Conservation (phyloP, 2,329 filamentous ascomycete species). For the Sclerotinia borealis region DNA sequence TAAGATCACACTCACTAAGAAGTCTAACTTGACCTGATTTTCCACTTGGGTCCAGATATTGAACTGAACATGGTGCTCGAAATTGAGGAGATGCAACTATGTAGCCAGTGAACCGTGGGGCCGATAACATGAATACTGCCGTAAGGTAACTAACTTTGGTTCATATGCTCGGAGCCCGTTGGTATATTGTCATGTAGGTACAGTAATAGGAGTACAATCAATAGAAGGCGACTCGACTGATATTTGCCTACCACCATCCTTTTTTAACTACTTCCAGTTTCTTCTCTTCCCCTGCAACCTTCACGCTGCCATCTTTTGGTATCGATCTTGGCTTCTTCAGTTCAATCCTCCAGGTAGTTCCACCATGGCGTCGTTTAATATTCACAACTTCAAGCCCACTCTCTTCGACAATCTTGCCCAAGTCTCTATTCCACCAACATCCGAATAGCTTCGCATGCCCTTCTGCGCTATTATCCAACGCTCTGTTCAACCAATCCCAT, state of each 20-base stretch:
- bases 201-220: not conserved
- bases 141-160: not conserved
- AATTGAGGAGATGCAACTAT: not conserved
- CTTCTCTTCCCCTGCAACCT: not conserved
- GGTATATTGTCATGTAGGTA: not conserved
- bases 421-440: slow-evolving; percentile 64
- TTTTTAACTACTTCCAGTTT: not conserved
- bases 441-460: slow-evolving; percentile 54
- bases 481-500: slow-evolving; percentile 48
- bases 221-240: not conserved
- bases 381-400: slow-evolving; percentile 53
- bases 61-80: not conserved
- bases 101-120: not conserved
- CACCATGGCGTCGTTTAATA: slow-evolving; percentile 47
- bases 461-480: slow-evolving; percentile 49
- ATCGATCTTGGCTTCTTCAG: slow-evolving; percentile 33
- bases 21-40: not conserved
- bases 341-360: slow-evolving; percentile 55
- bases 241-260: not conserved
- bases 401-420: slow-evolving; percentile 47
- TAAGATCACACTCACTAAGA: not conserved
- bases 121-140: not conserved
- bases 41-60: not conserved
- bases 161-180: not conserved
- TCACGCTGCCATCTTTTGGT: not conserved